Evolutionary conservation across 1,284 basidiomycete genomes (phyloP), one percentile per base, ranked within the genome.

Genomic region (Austroboletus olivaceoglutinosus): DNA sequence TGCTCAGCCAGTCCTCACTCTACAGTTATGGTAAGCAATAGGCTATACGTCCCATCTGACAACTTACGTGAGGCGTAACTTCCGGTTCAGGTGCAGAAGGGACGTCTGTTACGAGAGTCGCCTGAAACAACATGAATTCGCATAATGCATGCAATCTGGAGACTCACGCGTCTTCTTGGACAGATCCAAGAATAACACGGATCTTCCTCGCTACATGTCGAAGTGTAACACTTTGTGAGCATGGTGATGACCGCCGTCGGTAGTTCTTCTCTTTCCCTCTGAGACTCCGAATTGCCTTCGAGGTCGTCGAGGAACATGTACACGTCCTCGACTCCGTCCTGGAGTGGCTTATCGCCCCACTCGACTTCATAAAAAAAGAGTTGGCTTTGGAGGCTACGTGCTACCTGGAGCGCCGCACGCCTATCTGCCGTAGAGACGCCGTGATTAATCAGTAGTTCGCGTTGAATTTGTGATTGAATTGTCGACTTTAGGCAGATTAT

Each of bases 311-410:
- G 77, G 73, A 99, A 98, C 81, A 92, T 93, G 71, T 93, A 98
- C 7, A 98, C 93, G 60, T 97, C 93, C 60, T 97, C 94, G 3
- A 94, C 88, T 5, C 92, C 89, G 63, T 98, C 96, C 52, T 89
- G 85, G 41, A 98, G 72, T 1, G 86, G 77, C 22, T 85, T 83
- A 50, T 86, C 84, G 30, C 91, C 93, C 92, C 94, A 97, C 68
- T 98, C 95, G 8, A 98, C 95, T 67, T 99, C 96, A 66, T 96
- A 93, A 67, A 98, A 94, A 77, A 94, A 97, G 8, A 98, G 79
- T 67, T 96, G 91, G 55, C 83, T 86, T 62, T 98, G 94, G 27
- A 99, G 75, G 55, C 89, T 90, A 25, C 92, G 85, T 0, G 93
- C 95, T 13, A 97, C 85, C 59, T 86, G 82, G 12, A 98, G 75